Conservation (phyloP, 129 eudicot genomes). For the Kitagawia praeruptora region DNA sequence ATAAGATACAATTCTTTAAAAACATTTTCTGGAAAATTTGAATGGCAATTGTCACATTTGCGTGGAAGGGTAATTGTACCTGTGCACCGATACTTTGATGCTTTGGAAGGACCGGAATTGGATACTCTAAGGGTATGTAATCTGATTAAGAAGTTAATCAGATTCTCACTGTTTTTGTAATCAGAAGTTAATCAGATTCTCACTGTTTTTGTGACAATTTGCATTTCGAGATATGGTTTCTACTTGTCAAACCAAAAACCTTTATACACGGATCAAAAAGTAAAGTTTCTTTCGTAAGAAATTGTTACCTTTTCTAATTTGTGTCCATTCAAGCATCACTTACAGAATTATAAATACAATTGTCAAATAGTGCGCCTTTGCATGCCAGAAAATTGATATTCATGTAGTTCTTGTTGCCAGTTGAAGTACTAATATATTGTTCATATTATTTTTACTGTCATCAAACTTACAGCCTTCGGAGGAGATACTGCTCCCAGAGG, state of each 20-base stretch:
- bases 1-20: conserved; percentile 68
- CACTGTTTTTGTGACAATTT: not conserved
- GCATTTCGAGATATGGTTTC: not conserved
- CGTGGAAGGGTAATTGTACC: conserved; percentile 51
- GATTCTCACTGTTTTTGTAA: too few species aligned
- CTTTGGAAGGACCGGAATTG: conserved; percentile 86
- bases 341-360: too few species aligned
- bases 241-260: not conserved
- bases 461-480: conserved; percentile 48
- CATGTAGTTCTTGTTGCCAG: not conserved
- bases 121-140: conserved; percentile 65
- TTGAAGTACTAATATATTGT: not conserved
- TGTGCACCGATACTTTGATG: conserved; percentile 76
- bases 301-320: not conserved
- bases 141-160: not conserved
- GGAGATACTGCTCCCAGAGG: conserved; percentile 70
- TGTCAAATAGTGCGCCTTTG: not conserved
- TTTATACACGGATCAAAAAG: not conserved
- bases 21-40: conserved; percentile 79
- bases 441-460: not conserved
- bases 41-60: conserved; percentile 54
- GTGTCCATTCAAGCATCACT: not conserved
- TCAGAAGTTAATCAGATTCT: too few species aligned
- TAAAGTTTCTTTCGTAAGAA: not conserved
- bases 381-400: not conserved